phyloP scores from a whole-genome alignment of 352 stramenopile genomes.

The Globisporangium camurandrum region DNA sequence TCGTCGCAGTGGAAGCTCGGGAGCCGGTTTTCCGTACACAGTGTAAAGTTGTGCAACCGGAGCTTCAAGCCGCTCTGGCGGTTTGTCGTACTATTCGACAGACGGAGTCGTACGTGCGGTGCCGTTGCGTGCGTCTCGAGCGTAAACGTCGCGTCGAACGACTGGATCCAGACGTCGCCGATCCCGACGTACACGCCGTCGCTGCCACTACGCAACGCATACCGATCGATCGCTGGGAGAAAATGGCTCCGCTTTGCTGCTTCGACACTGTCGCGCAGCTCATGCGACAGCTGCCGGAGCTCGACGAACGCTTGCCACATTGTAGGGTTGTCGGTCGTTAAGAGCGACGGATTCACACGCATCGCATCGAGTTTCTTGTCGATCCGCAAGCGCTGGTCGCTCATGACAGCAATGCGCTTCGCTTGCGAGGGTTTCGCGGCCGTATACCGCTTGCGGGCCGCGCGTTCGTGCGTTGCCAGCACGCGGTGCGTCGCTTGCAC shows the following conservation, averaged over 20 bases:
- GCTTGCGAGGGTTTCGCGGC: conserved; percentile 44
- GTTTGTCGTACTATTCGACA: conserved; percentile 42
- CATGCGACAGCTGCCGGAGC: conserved; percentile 47
- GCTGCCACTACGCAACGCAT: conserved; percentile 54
- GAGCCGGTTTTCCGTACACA: conserved; percentile 53
- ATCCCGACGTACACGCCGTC: conserved; percentile 68
- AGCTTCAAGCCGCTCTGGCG: conserved; percentile 50
- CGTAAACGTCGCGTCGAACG: conserved; percentile 63
- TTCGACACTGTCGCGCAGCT: conserved; percentile 54
- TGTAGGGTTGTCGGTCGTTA: conserved; percentile 37
- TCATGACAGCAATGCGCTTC: conserved; percentile 63
- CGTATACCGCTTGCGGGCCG: conserved; percentile 41
- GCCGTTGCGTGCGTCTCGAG: conserved; percentile 51
- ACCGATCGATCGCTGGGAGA: conserved; percentile 50
- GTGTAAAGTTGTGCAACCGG: conserved; percentile 53
- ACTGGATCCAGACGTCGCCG: conserved; percentile 65
- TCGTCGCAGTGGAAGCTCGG: conserved; percentile 74
- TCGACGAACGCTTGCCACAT: conserved; percentile 68
- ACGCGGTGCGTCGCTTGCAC: conserved; percentile 45
- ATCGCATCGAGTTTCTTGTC: conserved; percentile 57
- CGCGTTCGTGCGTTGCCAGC: conserved; percentile 35
- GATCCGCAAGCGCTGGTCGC: conserved; percentile 47
- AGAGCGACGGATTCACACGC: conserved; percentile 24
- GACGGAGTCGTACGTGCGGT: conserved; percentile 55
- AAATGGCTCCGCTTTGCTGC: conserved; percentile 63